Percentiles rank a stretch among this genome's conserved stretches.
Conservation (phyloP, 345 rosid species). For the Brassica carinata region DNA sequence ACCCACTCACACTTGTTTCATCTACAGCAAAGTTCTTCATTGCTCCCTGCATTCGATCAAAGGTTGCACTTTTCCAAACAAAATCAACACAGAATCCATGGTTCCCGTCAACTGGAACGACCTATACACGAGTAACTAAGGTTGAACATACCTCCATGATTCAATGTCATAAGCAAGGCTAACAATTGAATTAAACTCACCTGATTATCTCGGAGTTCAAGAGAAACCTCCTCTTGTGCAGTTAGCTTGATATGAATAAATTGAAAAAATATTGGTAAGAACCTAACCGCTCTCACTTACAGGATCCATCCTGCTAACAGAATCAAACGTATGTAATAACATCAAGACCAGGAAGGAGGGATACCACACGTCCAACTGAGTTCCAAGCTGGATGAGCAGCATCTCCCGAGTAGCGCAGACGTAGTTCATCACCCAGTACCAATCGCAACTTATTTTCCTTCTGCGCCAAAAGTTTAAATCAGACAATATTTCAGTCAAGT, state of each 20-base stretch:
- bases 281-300: neutral
- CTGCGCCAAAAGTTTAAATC: conserved; percentile 46
- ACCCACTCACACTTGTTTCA: conserved; percentile 99
- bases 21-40: conserved; percentile 99
- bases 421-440: conserved; percentile 97
- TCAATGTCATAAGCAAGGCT: conserved; percentile 6
- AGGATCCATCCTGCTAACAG: conserved; percentile 5
- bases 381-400: conserved; percentile 99
- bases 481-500: conserved; percentile 21
- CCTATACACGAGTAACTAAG: conserved; percentile 48
- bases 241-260: conserved; percentile 84
- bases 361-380: conserved; percentile 99
- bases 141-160: conserved; percentile 9
- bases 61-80: conserved; percentile 99
- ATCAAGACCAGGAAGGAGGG: conserved; percentile 30
- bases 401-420: conserved; percentile 95
- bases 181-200: conserved; percentile 44
- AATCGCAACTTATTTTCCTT: conserved; percentile 98
- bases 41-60: conserved; percentile 99
- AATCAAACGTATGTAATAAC: neutral
- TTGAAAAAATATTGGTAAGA: conserved; percentile 19
- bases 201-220: conserved; percentile 99
- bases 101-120: conserved; percentile 88
- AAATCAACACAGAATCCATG: conserved; percentile 99
- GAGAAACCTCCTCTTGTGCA: conserved; percentile 88